Conservation (phyloP, 352 stramenopile species). For the Pythium dissimile region DNA sequence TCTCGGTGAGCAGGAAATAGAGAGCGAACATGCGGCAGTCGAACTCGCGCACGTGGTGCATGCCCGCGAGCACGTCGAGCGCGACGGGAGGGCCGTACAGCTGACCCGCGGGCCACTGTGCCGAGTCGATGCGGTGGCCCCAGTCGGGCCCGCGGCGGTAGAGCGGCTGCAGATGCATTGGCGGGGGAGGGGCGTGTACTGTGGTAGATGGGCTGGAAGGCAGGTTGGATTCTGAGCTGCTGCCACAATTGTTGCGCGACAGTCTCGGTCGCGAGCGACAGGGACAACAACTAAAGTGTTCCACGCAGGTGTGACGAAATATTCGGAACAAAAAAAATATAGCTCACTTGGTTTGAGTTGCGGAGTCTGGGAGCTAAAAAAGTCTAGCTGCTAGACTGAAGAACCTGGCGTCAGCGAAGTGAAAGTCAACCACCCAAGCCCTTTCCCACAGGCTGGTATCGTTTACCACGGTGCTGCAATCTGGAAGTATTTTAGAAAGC, state of each 20-base stretch:
- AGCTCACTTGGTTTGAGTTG: constrained; percentile 16
- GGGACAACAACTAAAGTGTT: too few species aligned
- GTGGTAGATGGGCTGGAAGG: not conserved
- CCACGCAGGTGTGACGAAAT: too few species aligned
- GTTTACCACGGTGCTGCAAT: too few species aligned
- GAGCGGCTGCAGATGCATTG: constrained; percentile 37
- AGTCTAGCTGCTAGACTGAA: not conserved
- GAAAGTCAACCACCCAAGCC: too few species aligned
- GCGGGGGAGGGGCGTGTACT: too few species aligned
- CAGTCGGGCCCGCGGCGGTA: constrained; percentile 63
- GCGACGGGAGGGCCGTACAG: constrained; percentile 43
- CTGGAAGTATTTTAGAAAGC: too few species aligned
- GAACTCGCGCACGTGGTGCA: constrained; percentile 39
- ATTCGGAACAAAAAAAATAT: constrained; percentile 16
- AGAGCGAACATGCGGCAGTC: constrained; percentile 72
- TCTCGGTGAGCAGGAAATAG: constrained; percentile 78
- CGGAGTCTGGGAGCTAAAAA: not conserved
- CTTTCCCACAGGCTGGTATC: not conserved
- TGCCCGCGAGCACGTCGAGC: constrained; percentile 29
- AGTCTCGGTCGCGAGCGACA: not conserved
- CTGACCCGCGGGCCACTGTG: constrained; percentile 28
- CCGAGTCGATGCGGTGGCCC: constrained; percentile 31
- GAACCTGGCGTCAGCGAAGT: not conserved
- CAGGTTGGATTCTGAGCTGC: not conserved
- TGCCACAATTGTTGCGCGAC: constrained; percentile 12